Evolutionary conservation across 108 stramenopile genomes (phyloP).

Genomic region (Cyclotella sp.): DNA sequence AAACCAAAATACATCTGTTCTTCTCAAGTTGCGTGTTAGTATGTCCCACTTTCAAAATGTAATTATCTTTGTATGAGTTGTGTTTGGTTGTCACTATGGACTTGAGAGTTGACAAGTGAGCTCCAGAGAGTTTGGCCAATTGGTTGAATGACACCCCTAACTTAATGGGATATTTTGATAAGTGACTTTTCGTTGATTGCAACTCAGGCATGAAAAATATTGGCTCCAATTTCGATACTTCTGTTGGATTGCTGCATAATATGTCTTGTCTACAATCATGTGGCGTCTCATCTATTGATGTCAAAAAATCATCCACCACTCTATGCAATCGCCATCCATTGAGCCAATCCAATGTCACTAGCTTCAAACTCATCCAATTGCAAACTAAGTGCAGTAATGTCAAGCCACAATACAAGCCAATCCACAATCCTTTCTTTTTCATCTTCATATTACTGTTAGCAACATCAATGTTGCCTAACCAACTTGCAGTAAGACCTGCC

Average conservation of each 20-base stretch:
- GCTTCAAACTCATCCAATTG: slow-evolving; percentile 72
- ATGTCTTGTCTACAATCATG: background rate
- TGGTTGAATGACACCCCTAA: slow-evolving; percentile 70
- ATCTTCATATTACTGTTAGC: background rate
- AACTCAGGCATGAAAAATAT: slow-evolving; percentile 64
- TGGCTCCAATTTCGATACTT: slow-evolving; percentile 68
- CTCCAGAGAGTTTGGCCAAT: slow-evolving; percentile 34
- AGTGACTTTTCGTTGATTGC: slow-evolving; percentile 14
- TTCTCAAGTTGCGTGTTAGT: slow-evolving; percentile 21
- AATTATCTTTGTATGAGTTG: slow-evolving; percentile 35
- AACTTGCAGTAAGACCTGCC: slow-evolving; percentile 68
- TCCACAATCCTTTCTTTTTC: slow-evolving; percentile 46
- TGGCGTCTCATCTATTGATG: slow-evolving; percentile 7
- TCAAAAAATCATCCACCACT: slow-evolving; percentile 59
- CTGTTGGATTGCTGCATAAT: slow-evolving; percentile 49
- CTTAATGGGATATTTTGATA: slow-evolving; percentile 44
- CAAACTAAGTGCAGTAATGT: slow-evolving; percentile 71
- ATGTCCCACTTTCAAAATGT: slow-evolving; percentile 32
- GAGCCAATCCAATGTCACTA: slow-evolving; percentile 75
- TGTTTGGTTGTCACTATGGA: slow-evolving; percentile 20
- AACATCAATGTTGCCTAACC: slow-evolving; percentile 47
- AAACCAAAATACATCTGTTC: slow-evolving; percentile 51
- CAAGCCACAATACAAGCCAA: slow-evolving; percentile 59
- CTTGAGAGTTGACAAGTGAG: slow-evolving; percentile 24
- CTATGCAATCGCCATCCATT: slow-evolving; percentile 70